These are phyloP conservation scores for Agrocybe praecox DNA, from an alignment of 768 basidiomycete species.

Conservation along the genomic window DNA sequence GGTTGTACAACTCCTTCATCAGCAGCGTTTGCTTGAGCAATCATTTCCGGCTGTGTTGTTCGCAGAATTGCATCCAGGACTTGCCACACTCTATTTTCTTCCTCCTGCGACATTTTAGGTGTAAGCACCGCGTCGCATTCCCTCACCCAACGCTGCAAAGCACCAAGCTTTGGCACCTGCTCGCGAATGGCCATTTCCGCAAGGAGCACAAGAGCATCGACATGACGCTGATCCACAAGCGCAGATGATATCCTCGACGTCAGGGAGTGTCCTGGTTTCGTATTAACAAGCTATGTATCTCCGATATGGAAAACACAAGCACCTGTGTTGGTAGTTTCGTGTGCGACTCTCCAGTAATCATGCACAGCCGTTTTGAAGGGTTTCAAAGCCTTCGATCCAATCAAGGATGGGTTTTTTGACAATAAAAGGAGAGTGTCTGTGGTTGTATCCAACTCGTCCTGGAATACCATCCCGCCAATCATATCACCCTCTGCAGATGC, in stretches of 20 bases:
- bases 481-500: constrained; percentile 6
- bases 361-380: constrained; percentile 39
- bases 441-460: constrained; percentile 39
- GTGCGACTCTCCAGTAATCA: constrained; percentile 38
- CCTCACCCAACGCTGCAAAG: constrained; percentile 57
- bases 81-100: constrained; percentile 44
- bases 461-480: constrained; percentile 33
- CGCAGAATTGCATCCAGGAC: constrained; percentile 53
- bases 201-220: constrained; percentile 54
- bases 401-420: constrained; percentile 31
- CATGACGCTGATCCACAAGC: constrained; percentile 42
- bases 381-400: constrained; percentile 33
- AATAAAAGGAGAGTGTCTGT: constrained; percentile 34
- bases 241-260: constrained; percentile 42
- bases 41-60: constrained; percentile 40
- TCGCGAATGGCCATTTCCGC: constrained; percentile 51
- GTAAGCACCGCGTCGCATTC: constrained; percentile 56
- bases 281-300: neutral
- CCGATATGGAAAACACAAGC: constrained; percentile 3
- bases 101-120: constrained; percentile 37
- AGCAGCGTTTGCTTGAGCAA: constrained; percentile 16
- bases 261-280: constrained; percentile 30
- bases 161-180: constrained; percentile 51
- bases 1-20: constrained; percentile 24
- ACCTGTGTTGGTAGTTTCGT: constrained; percentile 34